phyloP scores from a whole-genome alignment of 176 grass and related monocot genomes.

The Areca catechu region DNA sequence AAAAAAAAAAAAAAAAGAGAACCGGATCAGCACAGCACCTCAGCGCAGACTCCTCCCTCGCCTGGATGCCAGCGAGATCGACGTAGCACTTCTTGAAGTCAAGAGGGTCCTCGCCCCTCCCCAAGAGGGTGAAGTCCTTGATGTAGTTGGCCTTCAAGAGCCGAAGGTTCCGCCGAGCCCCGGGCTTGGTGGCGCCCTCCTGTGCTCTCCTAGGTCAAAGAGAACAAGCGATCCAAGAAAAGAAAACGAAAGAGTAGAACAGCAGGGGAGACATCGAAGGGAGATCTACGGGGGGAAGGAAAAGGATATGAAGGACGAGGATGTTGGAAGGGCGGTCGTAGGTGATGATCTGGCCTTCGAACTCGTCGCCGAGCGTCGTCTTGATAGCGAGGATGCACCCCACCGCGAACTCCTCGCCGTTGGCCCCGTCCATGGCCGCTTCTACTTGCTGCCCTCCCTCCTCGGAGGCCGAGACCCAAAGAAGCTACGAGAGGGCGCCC shows the following conservation, averaged over 20 bases:
- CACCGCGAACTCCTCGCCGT: conserved; percentile 74
- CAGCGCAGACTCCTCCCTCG: conserved; percentile 79
- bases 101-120: conserved; percentile 61
- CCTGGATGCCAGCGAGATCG: conserved; percentile 54
- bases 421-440: conserved; percentile 26
- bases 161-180: conserved; percentile 52
- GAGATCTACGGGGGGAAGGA: background rate
- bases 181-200: conserved; percentile 48
- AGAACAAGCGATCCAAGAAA: conserved; percentile 5
- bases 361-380: conserved; percentile 71
- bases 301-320: conserved; percentile 98
- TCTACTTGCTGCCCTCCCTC: too few relatives aligned
- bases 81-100: conserved; percentile 58
- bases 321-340: conserved; percentile 85
- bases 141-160: conserved; percentile 91
- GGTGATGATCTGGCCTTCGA: conserved; percentile 88
- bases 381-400: conserved; percentile 65
- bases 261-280: background rate
- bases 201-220: conserved; percentile 52
- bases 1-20: too few relatives aligned
- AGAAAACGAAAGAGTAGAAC: background rate
- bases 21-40: conserved; percentile 32
- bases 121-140: conserved; percentile 56
- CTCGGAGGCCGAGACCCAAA: too few relatives aligned
- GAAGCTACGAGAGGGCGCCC: too few relatives aligned